phyloP scores from a whole-genome alignment of 2,329 filamentous ascomycete species.

The Stemphylium beticola region DNA sequence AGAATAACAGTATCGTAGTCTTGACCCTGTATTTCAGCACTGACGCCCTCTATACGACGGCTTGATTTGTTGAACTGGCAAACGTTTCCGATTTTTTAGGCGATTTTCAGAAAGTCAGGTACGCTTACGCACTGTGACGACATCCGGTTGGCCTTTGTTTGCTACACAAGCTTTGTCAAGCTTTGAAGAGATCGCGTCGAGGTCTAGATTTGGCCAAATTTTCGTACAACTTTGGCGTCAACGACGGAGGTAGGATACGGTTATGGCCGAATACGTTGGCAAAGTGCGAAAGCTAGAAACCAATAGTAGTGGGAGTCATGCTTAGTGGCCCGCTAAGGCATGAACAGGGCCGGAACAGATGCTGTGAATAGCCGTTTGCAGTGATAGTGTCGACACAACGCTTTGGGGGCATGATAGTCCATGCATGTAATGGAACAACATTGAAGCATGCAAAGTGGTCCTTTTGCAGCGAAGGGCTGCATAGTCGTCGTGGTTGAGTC shows the following conservation, averaged over 20 bases:
- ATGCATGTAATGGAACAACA: not conserved
- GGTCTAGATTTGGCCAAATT: not conserved
- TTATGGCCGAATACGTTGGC: not conserved
- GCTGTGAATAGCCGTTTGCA: not conserved
- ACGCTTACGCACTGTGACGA: not conserved
- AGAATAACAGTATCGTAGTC: not conserved
- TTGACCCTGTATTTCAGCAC: not conserved
- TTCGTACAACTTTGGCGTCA: not conserved
- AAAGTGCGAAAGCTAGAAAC: not conserved
- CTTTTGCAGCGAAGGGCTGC: conserved; percentile 10
- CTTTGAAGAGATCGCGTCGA: not conserved
- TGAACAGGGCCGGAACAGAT: not conserved
- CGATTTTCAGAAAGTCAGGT: no score
- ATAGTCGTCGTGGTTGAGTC: conserved; percentile 15
- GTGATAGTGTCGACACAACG: conserved; percentile 2
- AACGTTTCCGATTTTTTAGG: no score
- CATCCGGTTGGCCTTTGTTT: not conserved
- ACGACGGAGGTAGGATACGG: not conserved
- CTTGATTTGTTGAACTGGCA: not conserved
- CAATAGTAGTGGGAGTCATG: conserved; percentile 8
- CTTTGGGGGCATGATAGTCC: conserved; percentile 1
- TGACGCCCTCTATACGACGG: not conserved
- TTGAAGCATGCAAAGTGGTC: conserved; percentile 1
- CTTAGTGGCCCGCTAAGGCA: conserved; percentile 23
- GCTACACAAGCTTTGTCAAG: not conserved